These are phyloP conservation scores for Triticum dicoccoides DNA, from an alignment of 176 grass and related monocot genomes.

Conservation along the genomic window DNA sequence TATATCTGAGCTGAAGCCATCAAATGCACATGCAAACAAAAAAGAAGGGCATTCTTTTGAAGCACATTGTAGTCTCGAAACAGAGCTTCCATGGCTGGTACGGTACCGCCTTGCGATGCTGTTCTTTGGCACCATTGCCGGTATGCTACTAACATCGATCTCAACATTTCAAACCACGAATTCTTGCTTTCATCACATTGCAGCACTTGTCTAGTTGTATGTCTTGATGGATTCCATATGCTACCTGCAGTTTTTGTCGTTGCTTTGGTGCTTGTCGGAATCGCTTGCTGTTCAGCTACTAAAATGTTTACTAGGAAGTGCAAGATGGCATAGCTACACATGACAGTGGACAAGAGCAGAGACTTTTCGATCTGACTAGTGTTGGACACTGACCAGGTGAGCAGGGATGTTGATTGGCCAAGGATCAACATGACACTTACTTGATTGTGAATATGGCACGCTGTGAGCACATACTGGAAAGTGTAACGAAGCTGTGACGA, in stretches of 20 bases:
- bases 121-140: slow-evolving; percentile 43
- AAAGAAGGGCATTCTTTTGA: slow-evolving; percentile 26
- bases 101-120: slow-evolving; percentile 56
- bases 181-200: neutral
- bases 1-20: slow-evolving; percentile 55
- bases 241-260: slow-evolving; percentile 21
- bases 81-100: slow-evolving; percentile 57
- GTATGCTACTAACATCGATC: slow-evolving; percentile 37
- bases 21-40: neutral
- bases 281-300: slow-evolving; percentile 21
- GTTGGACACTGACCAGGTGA: slow-evolving; percentile 17
- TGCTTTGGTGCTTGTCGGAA: slow-evolving; percentile 21
- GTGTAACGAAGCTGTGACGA: neutral
- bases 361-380: slow-evolving; percentile 1
- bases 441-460: neutral
- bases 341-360: neutral
- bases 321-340: slow-evolving; percentile 35
- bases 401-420: neutral
- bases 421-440: neutral
- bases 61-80: slow-evolving; percentile 59
- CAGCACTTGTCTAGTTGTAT: neutral
- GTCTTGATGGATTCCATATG: neutral
- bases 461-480: slow-evolving; percentile 4
- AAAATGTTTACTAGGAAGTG: slow-evolving; percentile 7
- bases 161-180: neutral